These are phyloP conservation scores for Alternaria novae-zelandiae DNA, from an alignment of 2,329 filamentous ascomycete genomes.

Conservation along the genomic window DNA sequence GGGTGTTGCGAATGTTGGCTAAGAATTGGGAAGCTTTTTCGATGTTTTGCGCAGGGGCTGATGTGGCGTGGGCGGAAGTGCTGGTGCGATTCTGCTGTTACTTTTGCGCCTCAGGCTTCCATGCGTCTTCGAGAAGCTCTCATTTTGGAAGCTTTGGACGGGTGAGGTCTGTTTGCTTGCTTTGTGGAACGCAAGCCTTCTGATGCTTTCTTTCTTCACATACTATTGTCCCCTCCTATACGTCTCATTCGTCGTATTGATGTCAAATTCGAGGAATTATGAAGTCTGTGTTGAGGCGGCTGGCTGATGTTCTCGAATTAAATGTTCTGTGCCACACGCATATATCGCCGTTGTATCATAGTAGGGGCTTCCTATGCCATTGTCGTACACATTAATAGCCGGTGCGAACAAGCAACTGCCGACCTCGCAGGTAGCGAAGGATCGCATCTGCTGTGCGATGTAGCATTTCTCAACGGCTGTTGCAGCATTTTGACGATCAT, in stretches of 20 bases:
- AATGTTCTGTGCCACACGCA: not conserved
- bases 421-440: not conserved
- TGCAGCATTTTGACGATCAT: not conserved
- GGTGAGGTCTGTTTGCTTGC: not conserved
- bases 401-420: not conserved
- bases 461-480: not conserved
- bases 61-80: not conserved
- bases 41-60: not conserved
- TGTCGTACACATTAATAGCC: not conserved
- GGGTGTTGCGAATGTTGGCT: not conserved
- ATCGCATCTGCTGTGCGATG: not conserved
- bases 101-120: not conserved
- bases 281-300: not conserved
- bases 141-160: not conserved
- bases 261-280: not conserved
- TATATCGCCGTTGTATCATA: not conserved
- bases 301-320: not conserved
- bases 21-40: not conserved
- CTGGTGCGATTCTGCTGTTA: not conserved
- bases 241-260: not conserved
- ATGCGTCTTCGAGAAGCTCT: conserved; percentile 1
- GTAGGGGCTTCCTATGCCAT: not conserved
- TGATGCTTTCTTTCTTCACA: not conserved
- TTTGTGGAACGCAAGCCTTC: not conserved
- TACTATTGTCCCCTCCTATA: not conserved